Base-by-base conservation (phyloP, 148 eudicot genomes). In the Diospyros lotus region DNA sequence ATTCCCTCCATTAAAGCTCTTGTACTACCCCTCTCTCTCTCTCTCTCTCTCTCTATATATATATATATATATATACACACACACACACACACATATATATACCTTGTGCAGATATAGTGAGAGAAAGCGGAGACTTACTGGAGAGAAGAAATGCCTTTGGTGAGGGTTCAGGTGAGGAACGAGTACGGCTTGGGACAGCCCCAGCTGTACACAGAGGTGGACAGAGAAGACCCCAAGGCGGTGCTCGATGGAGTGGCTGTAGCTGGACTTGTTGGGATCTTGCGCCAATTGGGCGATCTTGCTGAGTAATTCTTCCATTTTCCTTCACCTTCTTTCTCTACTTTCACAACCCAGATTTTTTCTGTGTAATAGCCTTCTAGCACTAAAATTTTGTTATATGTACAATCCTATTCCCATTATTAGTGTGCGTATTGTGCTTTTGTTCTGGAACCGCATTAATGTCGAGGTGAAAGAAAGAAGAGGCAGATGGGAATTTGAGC, bases 201-300 rank as follows among this genome's bases (percentile, higher is more conserved):
- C 69, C 94, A 93, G 87, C 78, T 95, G 39, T 95, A 89, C 74
- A 82, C 72, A 59, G 88, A 82, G 12, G 89, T 77, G 46, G 48
- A 82, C 68, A 76, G 69, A 75, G 99, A 95, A 72, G 99, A 95
- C 84, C 94, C 99, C 1, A 95, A 89, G 78, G 90, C 84, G 61
- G 75, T 91, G 69, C 94, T 95, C 50, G 88, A 93, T 62, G 99
- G 98, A 9, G 91, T 95, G 3, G 90, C 97, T 28, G 99, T 95
- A 50, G 89, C 98, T 61, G 99, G 97, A 55, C 94, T 95, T 44
- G 97, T 95, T 67, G 99, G 99, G 75, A 77, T 95, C 84, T 86
- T 95, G 76, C 96, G 99, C 64, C 99, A 95, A 81, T 87, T 95
- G 43, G 99, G 99, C 72, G 98, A 95, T 85, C 99, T 95, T 60